A percentile compares a stretch with the other conserved stretches of the same genome.
phyloP scores from a whole-genome alignment of 495 filamentous ascomycete genomes.

The Friedmanniomyces endolithicus region DNA sequence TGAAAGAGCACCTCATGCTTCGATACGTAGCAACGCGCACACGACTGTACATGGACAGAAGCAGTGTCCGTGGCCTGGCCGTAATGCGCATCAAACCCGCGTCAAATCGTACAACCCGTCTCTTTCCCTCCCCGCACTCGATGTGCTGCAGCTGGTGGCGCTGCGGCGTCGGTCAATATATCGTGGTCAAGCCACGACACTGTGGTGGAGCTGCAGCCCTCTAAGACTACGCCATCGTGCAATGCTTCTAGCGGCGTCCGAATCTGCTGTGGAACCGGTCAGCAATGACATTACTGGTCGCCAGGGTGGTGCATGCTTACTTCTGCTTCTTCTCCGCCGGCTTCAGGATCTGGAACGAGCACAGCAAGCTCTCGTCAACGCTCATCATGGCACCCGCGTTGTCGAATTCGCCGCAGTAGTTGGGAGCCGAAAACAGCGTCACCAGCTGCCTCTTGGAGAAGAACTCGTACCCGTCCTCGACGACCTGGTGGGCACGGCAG shows the following conservation, averaged over 20 bases:
- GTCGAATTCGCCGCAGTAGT: conserved; percentile 99
- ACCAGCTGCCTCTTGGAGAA: conserved; percentile 98
- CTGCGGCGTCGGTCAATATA: background rate
- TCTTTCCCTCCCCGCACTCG: background rate
- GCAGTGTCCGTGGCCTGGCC: background rate
- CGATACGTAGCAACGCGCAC: background rate
- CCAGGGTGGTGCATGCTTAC: conserved; percentile 62
- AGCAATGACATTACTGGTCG: conserved; percentile 29
- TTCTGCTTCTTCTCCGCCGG: conserved; percentile 99
- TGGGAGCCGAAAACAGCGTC: conserved; percentile 94
- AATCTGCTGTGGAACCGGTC: conserved; percentile 92
- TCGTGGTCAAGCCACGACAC: background rate
- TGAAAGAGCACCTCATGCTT: background rate
- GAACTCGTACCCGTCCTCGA: conserved; percentile 98
- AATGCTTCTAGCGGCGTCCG: conserved; percentile 68
- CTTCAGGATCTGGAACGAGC: conserved; percentile 99
- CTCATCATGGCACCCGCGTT: conserved; percentile 99
- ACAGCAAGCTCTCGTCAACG: conserved; percentile 96
- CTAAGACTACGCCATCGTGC: background rate
- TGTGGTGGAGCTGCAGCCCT: background rate
- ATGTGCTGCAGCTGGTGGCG: background rate
- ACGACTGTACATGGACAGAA: background rate
- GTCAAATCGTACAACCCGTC: background rate
- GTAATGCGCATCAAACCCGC: background rate
- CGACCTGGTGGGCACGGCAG: conserved; percentile 96